A percentile compares a stretch with the other conserved stretches of the same genome.
These are phyloP conservation scores for Pseudodiploospora longispora DNA, from an alignment of 2,329 filamentous ascomycete genomes.

Conservation along the genomic window DNA sequence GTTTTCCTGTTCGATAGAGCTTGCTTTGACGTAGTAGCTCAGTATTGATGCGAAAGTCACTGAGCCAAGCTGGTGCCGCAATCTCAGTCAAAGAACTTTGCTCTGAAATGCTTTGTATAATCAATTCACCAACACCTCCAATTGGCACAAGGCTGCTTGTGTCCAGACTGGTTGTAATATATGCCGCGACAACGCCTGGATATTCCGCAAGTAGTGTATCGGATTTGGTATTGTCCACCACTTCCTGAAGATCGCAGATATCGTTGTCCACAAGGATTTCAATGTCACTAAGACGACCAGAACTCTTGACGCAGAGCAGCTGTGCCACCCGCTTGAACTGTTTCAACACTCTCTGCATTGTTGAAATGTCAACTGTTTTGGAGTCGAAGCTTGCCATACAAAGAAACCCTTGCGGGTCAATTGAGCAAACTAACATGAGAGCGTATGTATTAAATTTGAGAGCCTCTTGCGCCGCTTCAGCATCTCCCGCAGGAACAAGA, in stretches of 20 bases:
- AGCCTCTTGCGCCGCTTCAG: constrained; percentile 50
- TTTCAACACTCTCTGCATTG: constrained; percentile 44
- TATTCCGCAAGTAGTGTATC: constrained; percentile 15
- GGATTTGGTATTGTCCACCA: constrained; percentile 13
- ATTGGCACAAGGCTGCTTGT: constrained; percentile 27
- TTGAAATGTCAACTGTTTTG: constrained; percentile 41
- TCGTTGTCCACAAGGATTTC: constrained; percentile 27
- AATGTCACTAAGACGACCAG: constrained; percentile 25
- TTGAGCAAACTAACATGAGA: constrained; percentile 57
- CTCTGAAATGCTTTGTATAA: constrained; percentile 26
- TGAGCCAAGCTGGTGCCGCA: constrained; percentile 21
- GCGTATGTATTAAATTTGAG: constrained; percentile 53
- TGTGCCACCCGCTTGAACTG: constrained; percentile 44
- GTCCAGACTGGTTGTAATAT: constrained; percentile 32
- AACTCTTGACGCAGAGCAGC: constrained; percentile 35
- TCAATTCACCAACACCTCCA: constrained; percentile 36
- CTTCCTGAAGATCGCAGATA: constrained; percentile 19
- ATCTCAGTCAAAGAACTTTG: constrained; percentile 17
- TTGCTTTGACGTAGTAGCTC: constrained; percentile 8
- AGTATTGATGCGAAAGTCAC: not conserved
- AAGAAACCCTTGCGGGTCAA: constrained; percentile 46
- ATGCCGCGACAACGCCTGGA: constrained; percentile 22
- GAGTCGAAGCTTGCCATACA: constrained; percentile 60
- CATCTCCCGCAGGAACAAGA: constrained; percentile 47
- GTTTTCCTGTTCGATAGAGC: constrained; percentile 32